Evolutionary conservation across 2,329 filamentous ascomycete species (phyloP).

Genomic region (Colletotrichum musicola): DNA sequence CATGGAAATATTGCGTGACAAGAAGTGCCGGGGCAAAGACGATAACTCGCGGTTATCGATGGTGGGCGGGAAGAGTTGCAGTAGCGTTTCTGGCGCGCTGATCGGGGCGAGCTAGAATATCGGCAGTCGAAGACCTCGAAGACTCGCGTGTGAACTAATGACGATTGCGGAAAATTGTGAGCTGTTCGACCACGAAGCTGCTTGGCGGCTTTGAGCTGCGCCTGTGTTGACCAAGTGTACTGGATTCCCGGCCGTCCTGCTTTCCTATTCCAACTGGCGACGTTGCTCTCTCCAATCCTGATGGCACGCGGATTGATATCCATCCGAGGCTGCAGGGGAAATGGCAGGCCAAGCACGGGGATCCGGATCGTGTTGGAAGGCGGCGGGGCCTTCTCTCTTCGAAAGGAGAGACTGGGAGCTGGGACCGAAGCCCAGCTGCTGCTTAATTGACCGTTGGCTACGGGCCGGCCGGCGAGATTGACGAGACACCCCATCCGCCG

Average conservation of each 20-base stretch:
- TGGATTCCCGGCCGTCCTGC: neutral
- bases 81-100: conserved; percentile 6
- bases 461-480: conserved; percentile 19
- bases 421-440: conserved; percentile 3
- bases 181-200: neutral
- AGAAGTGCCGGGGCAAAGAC: neutral
- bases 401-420: neutral
- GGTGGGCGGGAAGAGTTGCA: conserved; percentile 13
- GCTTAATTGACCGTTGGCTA: neutral
- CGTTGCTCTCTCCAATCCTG: neutral
- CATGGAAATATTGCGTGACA: neutral
- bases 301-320: neutral
- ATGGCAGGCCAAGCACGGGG: conserved; percentile 19
- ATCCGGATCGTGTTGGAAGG: conserved; percentile 3
- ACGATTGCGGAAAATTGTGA: no score
- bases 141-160: no score
- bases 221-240: neutral
- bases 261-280: neutral
- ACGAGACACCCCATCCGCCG: conserved; percentile 1
- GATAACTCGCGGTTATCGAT: neutral
- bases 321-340: conserved; percentile 12
- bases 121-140: neutral
- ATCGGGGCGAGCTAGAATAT: conserved; percentile 1
- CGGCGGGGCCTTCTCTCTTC: neutral
- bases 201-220: neutral